Evolutionary conservation across 2,329 filamentous ascomycete genomes (phyloP), one percentile per base, ranked within the genome.

Genomic region (Botryotinia globosa): DNA sequence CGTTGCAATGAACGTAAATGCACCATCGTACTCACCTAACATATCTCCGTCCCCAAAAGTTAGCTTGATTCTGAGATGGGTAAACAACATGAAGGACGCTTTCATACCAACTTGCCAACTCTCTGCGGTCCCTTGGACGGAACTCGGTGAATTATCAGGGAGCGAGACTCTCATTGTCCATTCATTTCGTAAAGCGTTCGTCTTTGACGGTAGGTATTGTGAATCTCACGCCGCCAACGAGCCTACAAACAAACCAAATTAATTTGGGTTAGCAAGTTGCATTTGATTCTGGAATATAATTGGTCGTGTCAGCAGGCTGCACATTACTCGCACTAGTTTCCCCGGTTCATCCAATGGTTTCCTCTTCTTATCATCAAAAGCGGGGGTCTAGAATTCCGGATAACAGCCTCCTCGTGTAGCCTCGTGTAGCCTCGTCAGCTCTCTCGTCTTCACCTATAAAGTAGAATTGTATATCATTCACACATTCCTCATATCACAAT

Each of bases 291-390:
- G 25, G 29, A 29, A 56, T 29, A 8, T 32, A 14, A 67, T 67
- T 67, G 48, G 65, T 56, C n/a, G 10, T 56, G 48, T 68, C 48
- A 56, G 65, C 65, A 68, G 1, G 65, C 18, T 68, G 65, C 65
- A 68, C 32, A 16, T 32, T 18, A 37, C 25, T 12, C 18, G 34
- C 48, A 37, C 48, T 44, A 68, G 10, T 10, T 14, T 5, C 3
- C 3, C 8, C 0, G 16, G 8, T 22, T 56, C 20, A 32, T 16
- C 65, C 65, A 68, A 67, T 67, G 1, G 3, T 20, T 1, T 37
- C 1, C 32, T 51, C 48, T 16, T 25, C 34, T 32, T 16, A 25
- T 56, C 34, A 29, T 22, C 25, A 56, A 42, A 16, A 56, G 65
- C n/a, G 34, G 45, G 45, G 9, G 9, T 20, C 18, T 12, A 25